Conservation (phyloP, 805 yeast species). For the Barnettozyma sucrosica region DNA sequence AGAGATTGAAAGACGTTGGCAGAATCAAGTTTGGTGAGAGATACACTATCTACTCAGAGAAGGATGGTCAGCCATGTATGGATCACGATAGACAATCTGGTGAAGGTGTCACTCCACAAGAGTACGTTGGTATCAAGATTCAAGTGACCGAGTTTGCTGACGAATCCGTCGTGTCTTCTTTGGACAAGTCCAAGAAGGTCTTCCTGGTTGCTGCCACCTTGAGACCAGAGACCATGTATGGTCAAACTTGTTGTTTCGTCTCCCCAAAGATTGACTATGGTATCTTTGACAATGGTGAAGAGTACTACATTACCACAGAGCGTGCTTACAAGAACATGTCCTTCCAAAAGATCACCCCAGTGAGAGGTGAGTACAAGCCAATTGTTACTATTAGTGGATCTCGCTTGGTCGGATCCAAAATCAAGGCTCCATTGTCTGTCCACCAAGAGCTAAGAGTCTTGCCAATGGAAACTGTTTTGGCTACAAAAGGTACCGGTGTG, state of each 20-base stretch:
- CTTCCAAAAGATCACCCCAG: constrained; percentile 87
- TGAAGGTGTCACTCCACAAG: constrained; percentile 96
- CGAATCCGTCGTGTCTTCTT: constrained; percentile 33
- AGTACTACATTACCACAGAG: constrained; percentile 79
- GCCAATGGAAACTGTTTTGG: constrained; percentile 97
- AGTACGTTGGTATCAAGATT: constrained; percentile 90
- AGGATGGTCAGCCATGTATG: constrained; percentile 99
- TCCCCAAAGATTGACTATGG: constrained; percentile 94
- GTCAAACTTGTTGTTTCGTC: constrained; percentile 97
- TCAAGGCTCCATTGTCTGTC: constrained; percentile 76
- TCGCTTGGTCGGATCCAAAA: constrained; percentile 76
- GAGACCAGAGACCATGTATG: constrained; percentile 98
- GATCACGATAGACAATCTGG: constrained; percentile 97
- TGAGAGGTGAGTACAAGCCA: constrained; percentile 71
- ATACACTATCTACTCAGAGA: constrained; percentile 93
- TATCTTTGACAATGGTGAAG: constrained; percentile 75
- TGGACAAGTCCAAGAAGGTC: constrained; percentile 53
- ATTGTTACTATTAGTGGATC: constrained; percentile 59
- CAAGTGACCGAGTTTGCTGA: constrained; percentile 53
- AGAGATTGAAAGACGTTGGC: constrained; percentile 73
- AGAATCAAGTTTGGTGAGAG: constrained; percentile 98
- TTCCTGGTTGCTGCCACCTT: constrained; percentile 93
- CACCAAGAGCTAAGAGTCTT: constrained; percentile 69
- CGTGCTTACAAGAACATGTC: constrained; percentile 98
- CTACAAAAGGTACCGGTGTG: constrained; percentile 96